Evolutionary conservation across 2,329 filamentous ascomycete genomes (phyloP).

Genomic region (Botrytis fabae): DNA sequence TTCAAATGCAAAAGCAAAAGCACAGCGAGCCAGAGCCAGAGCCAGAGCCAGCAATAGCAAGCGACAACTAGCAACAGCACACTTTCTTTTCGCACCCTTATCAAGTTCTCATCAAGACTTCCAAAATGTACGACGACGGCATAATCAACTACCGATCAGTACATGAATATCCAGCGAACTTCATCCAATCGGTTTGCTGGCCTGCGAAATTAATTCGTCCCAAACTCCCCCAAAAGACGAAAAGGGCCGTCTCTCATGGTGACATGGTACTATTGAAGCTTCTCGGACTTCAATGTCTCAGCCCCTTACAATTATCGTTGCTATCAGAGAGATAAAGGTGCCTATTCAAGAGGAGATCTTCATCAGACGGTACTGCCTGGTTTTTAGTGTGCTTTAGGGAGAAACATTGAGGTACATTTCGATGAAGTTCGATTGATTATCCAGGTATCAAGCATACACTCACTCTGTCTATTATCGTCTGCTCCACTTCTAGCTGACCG

Average conservation of each 20-base stretch:
- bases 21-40: background rate
- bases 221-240: background rate
- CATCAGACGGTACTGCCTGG: conserved; percentile 8
- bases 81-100: background rate
- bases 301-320: conserved; percentile 17
- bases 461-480: conserved; percentile 10
- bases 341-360: background rate
- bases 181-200: background rate
- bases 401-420: background rate
- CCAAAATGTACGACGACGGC: background rate
- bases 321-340: background rate
- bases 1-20: background rate
- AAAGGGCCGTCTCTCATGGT: conserved; percentile 20
- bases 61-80: background rate
- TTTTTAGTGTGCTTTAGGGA: background rate
- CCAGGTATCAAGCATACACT: background rate
- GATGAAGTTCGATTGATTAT: background rate
- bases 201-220: background rate
- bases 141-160: conserved; percentile 12
- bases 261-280: conserved; percentile 19
- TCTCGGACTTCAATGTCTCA: conserved; percentile 23
- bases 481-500: conserved; percentile 1
- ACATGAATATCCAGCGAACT: too few species aligned
- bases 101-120: background rate
- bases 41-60: too few species aligned